These are phyloP conservation scores for Peribolospora baueri DNA, from an alignment of 768 basidiomycete genomes.

Conservation along the genomic window DNA sequence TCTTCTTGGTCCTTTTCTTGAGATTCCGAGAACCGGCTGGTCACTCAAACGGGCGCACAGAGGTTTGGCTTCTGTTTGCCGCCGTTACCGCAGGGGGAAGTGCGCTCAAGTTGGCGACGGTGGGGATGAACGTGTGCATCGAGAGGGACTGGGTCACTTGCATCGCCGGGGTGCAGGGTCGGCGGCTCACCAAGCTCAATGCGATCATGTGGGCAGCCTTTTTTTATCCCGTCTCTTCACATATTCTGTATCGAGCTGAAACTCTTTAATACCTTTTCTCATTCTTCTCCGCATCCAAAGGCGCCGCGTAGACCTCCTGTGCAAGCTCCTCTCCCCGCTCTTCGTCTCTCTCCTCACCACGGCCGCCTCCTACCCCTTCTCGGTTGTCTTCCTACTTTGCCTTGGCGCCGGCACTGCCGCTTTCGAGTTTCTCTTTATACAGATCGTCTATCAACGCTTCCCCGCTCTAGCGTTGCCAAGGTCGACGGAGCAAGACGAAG, in stretches of 20 bases:
- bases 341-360: conserved; percentile 29
- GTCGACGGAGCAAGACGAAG: too few species aligned
- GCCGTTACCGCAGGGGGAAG: conserved; percentile 20
- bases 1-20: conserved; percentile 19
- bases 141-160: conserved; percentile 31
- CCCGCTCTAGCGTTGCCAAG: too few species aligned
- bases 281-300: conserved; percentile 2
- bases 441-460: too few species aligned
- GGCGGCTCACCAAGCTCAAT: conserved; percentile 24
- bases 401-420: conserved; percentile 21
- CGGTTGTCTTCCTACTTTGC: conserved; percentile 15
- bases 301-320: conserved; percentile 24
- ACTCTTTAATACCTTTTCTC: too few species aligned
- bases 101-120: conserved; percentile 23
- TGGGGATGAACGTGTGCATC: conserved; percentile 25
- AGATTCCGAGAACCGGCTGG: too few species aligned
- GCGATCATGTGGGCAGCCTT: conserved; percentile 22
- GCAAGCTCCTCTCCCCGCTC: conserved; percentile 29
- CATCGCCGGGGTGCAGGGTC: conserved; percentile 21
- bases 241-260: neutral
- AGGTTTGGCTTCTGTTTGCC: conserved; percentile 18
- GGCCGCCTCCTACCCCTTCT: conserved; percentile 16
- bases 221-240: neutral
- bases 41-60: too few species aligned
- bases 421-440: conserved; percentile 21